Conservation (phyloP, 768 basidiomycete species). For the Russula emetica region DNA sequence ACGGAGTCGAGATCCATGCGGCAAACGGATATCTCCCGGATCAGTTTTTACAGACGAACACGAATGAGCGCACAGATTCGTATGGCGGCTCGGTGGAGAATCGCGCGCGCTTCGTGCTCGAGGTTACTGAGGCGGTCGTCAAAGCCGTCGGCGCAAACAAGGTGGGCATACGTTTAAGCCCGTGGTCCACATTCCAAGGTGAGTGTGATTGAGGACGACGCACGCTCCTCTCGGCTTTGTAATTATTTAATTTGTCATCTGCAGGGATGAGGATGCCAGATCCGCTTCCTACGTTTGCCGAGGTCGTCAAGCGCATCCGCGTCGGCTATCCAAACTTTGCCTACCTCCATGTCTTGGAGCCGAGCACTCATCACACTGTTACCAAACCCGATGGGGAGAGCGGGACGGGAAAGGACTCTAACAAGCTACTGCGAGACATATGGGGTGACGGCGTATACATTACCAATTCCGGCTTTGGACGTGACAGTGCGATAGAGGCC, state of each 20-base stretch:
- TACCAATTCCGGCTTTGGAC: no score
- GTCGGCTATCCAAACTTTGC: conserved; percentile 19
- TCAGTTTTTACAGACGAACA: conserved; percentile 38
- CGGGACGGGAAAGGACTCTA: conserved; percentile 11
- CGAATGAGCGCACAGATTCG: conserved; percentile 42
- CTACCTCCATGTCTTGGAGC: conserved; percentile 36
- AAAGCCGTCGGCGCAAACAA: conserved; percentile 38
- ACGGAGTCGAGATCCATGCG: conserved; percentile 34
- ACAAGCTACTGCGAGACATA: conserved; percentile 29
- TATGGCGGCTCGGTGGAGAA: conserved; percentile 48
- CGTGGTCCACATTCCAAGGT: conserved; percentile 26
- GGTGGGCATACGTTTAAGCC: conserved; percentile 37
- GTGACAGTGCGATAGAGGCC: no score
- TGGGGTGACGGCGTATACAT: no score
- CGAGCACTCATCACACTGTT: conserved; percentile 14
- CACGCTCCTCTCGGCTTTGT: no score
- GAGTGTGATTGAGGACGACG: no score
- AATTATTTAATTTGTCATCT: no score
- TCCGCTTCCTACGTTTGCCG: conserved; percentile 31
- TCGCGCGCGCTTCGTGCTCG: conserved; percentile 40
- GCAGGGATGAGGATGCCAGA: conserved; percentile 27
- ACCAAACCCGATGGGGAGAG: not conserved
- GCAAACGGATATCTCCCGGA: conserved; percentile 36
- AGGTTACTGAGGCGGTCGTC: conserved; percentile 38
- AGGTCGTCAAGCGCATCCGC: conserved; percentile 31